These are phyloP conservation scores for Cyclotella choctawhatcheeana DNA, from an alignment of 108 stramenopile genomes.

Conservation along the genomic window DNA sequence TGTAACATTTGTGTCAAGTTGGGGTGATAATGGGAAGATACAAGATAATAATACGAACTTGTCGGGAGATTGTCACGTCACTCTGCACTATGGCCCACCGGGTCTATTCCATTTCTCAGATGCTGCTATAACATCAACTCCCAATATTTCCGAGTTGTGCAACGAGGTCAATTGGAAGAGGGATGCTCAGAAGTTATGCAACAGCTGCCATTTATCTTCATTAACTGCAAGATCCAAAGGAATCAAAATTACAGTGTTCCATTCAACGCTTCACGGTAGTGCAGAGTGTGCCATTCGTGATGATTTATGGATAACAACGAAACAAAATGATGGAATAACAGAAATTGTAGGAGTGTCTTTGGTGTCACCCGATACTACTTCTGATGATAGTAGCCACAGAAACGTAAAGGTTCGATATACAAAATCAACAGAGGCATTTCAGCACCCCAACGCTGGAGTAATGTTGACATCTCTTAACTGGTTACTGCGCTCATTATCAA, in stretches of 20 bases:
- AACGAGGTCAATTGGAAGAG: conserved; percentile 34
- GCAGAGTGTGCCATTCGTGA: conserved; percentile 38
- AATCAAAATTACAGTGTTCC: conserved; percentile 22
- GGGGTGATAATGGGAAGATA: conserved; percentile 39
- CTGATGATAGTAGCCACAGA: not conserved
- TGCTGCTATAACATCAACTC: not conserved
- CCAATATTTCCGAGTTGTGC: conserved; percentile 8
- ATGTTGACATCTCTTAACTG: conserved; percentile 72
- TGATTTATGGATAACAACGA: conserved; percentile 32
- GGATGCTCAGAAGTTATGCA: conserved; percentile 50
- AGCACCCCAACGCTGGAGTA: conserved; percentile 75
- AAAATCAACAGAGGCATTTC: conserved; percentile 78
- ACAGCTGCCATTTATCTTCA: conserved; percentile 35
- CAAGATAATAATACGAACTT: not conserved
- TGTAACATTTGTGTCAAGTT: conserved; percentile 64
- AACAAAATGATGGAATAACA: not conserved
- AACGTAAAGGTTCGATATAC: conserved; percentile 48
- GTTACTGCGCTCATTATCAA: conserved; percentile 57
- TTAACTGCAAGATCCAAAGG: conserved; percentile 63
- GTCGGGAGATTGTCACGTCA: conserved; percentile 55
- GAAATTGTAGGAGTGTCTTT: conserved; percentile 22
- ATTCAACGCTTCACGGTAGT: conserved; percentile 11
- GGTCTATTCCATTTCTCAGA: conserved; percentile 3
- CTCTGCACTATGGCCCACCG: conserved; percentile 63
- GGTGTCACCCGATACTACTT: conserved; percentile 6